phyloP scores from a whole-genome alignment of 805 yeast species.

The Cyberlindnera americana region DNA sequence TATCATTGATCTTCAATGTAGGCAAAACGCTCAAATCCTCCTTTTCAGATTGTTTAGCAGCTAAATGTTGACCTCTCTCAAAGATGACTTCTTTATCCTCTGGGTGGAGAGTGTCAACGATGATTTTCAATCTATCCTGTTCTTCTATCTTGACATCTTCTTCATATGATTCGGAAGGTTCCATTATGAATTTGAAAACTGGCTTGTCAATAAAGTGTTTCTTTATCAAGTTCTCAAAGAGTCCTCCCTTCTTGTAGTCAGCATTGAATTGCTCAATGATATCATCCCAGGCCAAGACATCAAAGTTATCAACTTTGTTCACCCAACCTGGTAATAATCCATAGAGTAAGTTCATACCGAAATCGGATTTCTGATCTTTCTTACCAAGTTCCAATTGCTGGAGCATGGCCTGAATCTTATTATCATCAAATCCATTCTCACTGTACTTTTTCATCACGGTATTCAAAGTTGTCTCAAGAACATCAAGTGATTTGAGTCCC shows the following conservation, averaged over 20 bases:
- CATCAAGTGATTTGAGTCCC: slow-evolving; percentile 54
- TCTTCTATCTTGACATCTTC: slow-evolving; percentile 54
- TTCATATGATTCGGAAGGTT: slow-evolving; percentile 59
- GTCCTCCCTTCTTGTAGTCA: slow-evolving; percentile 50
- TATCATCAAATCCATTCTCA: slow-evolving; percentile 44
- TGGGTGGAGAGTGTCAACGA: slow-evolving; percentile 43
- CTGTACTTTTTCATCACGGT: slow-evolving; percentile 44
- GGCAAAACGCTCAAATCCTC: slow-evolving; percentile 84
- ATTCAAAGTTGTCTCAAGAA: slow-evolving; percentile 45
- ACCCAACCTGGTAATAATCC: slow-evolving; percentile 83
- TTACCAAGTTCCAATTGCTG: slow-evolving; percentile 83
- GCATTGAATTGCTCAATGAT: slow-evolving; percentile 55
- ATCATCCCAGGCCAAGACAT: slow-evolving; percentile 60
- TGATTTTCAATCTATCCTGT: slow-evolving; percentile 40
- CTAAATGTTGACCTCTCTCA: slow-evolving; percentile 56
- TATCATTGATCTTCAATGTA: slow-evolving; percentile 69
- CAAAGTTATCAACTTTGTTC: slow-evolving; percentile 74
- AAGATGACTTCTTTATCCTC: slow-evolving; percentile 56
- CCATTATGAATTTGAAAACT: slow-evolving; percentile 70
- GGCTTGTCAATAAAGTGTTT: slow-evolving; percentile 52
- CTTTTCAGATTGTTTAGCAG: slow-evolving; percentile 57
- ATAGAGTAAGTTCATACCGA: slow-evolving; percentile 76
- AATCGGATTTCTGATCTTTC: slow-evolving; percentile 85
- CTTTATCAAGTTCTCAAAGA: slow-evolving; percentile 60
- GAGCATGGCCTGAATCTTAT: slow-evolving; percentile 77